A percentile compares a stretch with the other conserved stretches of the same genome.
phyloP scores from a whole-genome alignment of 1,139 yeast species.

The Yamadazyma sp. region DNA sequence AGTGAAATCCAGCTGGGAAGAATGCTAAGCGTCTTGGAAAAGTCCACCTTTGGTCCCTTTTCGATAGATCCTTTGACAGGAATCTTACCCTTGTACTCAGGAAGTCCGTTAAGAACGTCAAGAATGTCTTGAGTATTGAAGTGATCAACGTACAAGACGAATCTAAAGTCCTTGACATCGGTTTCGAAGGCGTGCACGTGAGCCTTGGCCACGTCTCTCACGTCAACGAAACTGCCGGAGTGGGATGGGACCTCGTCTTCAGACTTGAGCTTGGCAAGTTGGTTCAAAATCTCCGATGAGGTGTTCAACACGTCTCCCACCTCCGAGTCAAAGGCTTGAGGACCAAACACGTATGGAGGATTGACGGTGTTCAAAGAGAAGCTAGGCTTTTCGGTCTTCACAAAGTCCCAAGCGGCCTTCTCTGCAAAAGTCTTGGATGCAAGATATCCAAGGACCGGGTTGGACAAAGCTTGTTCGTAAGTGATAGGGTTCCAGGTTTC shows the following conservation, averaged over 20 bases:
- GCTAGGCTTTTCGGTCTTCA: conserved; percentile 27
- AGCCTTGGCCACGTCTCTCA: conserved; percentile 39
- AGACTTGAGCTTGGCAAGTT: conserved; percentile 15
- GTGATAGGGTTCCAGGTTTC: conserved; percentile 40
- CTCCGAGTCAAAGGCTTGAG: conserved; percentile 33
- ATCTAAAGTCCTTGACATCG: conserved; percentile 25
- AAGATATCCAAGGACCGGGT: conserved; percentile 26
- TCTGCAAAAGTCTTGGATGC: conserved; percentile 36
- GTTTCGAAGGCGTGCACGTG: conserved; percentile 32
- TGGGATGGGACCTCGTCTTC: conserved; percentile 16
- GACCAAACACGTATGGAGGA: conserved; percentile 41
- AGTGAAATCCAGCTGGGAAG: conserved; percentile 38
- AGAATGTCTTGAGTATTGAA: conserved; percentile 32
- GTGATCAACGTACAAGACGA: conserved; percentile 26
- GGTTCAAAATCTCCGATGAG: conserved; percentile 36
- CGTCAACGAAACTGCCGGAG: conserved; percentile 39
- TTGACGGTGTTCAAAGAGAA: conserved; percentile 27
- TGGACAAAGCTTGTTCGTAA: conserved; percentile 29
- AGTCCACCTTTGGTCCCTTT: conserved; percentile 17
- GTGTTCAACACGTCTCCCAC: conserved; percentile 36
- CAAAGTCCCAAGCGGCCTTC: conserved; percentile 55
- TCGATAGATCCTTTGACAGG: too few species aligned
- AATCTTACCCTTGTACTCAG: conserved; percentile 27
- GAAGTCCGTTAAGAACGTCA: conserved; percentile 28
- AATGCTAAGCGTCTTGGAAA: conserved; percentile 23